Base-by-base conservation (phyloP, 2,329 filamentous ascomycete genomes). In the Colletotrichum noveboracense region DNA sequence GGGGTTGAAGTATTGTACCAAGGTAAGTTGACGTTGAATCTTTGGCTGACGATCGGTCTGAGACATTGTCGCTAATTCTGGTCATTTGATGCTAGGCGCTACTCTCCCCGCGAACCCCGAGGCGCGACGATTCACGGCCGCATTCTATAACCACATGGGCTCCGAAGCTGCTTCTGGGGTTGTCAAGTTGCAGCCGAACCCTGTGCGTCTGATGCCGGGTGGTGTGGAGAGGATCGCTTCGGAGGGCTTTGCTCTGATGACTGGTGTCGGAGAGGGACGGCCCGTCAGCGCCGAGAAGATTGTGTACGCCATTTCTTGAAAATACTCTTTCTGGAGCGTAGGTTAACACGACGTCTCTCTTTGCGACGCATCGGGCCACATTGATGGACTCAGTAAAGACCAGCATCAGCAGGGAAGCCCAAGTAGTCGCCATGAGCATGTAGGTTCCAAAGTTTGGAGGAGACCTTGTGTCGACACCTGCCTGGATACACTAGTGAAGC, bases 271-370 rank as follows among this genome's bases (percentile, higher is more conserved):
- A 66, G 79, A 79, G 1, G 82, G 81, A 84, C 79, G 77, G 2
- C 84, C 85, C 0, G 79, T 87, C 1, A 85, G 85, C 70, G 85
- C 79, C 0, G 85, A 88, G 78, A 88, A 87, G 78, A 66, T 86
- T 12, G 82, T 84, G 0, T 84, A 84, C 26, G 32, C 7, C 5
- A 18, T 66, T 7, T 36, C 13, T 36, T 36, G 4, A 36, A n/a
- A n/a, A n/a, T n/a, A n/a, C n/a, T n/a, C n/a, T n/a, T n/a, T n/a
- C n/a, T n/a, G n/a, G n/a, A n/a, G n/a, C n/a, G n/a, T n/a, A n/a
- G n/a, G n/a, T n/a, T n/a, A n/a, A n/a, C n/a, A n/a, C n/a, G n/a
- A n/a, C n/a, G n/a, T n/a, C n/a, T n/a, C n/a, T n/a, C n/a, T n/a
- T n/a, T n/a, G n/a, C n/a, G n/a, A n/a, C n/a, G n/a, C n/a, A n/a